phyloP scores from a whole-genome alignment of 116 monocot species.

The Phalaenopsis hybrid region DNA sequence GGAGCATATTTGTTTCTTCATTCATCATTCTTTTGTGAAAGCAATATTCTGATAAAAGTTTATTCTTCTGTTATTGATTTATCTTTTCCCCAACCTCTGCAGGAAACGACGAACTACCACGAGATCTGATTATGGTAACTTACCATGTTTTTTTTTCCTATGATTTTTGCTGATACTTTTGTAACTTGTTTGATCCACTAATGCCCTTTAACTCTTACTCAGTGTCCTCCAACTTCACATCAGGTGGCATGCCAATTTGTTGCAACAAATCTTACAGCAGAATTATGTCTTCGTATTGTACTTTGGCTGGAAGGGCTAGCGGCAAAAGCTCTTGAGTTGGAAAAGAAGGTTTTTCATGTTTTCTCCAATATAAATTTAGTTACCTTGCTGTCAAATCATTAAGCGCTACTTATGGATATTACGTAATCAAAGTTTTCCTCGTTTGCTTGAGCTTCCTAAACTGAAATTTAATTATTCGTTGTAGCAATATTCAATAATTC shows the following conservation, averaged over 20 bases:
- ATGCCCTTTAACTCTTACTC: slow-evolving; percentile 11
- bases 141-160: background rate
- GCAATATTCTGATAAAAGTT: background rate
- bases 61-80: slow-evolving; percentile 5
- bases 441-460: background rate
- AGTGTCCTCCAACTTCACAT: slow-evolving; percentile 87
- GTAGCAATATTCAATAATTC: background rate
- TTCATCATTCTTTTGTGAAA: background rate
- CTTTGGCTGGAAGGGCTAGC: slow-evolving; percentile 91
- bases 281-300: slow-evolving; percentile 75
- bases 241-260: slow-evolving; percentile 90
- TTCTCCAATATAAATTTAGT: background rate
- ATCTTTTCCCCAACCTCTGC: slow-evolving; percentile 22
- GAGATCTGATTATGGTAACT: slow-evolving; percentile 53
- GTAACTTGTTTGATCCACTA: background rate
- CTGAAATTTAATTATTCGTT: background rate
- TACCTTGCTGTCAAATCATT: background rate
- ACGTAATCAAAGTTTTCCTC: background rate
- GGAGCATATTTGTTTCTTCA: background rate
- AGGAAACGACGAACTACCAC: slow-evolving; percentile 79
- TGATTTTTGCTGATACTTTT: background rate
- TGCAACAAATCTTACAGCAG: slow-evolving; percentile 58
- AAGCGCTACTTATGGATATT: background rate
- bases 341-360: slow-evolving; percentile 57
- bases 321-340: slow-evolving; percentile 78